Evolutionary conservation across 164 flowering plant species (phyloP), one percentile per base, ranked within the genome.

Genomic region (Dillenia suffruticosa): DNA sequence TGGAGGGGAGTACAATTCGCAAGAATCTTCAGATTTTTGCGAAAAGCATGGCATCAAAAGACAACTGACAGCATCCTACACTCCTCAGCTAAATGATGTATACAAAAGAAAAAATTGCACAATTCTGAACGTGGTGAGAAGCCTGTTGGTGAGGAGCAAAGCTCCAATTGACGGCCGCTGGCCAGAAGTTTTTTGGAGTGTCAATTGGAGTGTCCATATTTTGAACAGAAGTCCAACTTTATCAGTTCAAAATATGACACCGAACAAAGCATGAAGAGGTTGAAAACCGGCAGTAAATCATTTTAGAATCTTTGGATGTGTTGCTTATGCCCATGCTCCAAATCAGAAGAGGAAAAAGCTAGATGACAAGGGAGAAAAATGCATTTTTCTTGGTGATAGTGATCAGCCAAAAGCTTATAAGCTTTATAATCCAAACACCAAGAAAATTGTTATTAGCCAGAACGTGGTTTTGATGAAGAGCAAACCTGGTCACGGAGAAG

Each of bases 51-150:
- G 53, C 17, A 59, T 59, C 24, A 15, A 17, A 48, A 48, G 62
- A 24, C 5, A 59, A 16, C 12, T 59, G 10, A 59, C 4, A 24
- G 14, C 45, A 47, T 15, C 26, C 2, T 49, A 61, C 4, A 61
- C 54, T 49, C 48, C 26, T n/a, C 46, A 61, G 40, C 47, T 50
- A 40, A 32, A 49, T 50, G 47, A 32, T 32, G 54, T 49, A 32
- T 59, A 17, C 1, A 19, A 48, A 44, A 59, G 62, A 44, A 59
- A 59, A 57, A 59, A 59, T 26, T 13, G 17, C 24, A 59, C 62
- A 43, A 59, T 59, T 44, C 53, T 59, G 7, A 59, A 59, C 13
- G 48, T 48, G 63, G 63, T 61, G 55, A 61, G 63, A 61, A 61
- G 55, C 55, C 44, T 61, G 55, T 43, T 61, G 15, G 26, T 48